Conservation (phyloP, 805 yeast species). For the Priceomyces carsonii region DNA sequence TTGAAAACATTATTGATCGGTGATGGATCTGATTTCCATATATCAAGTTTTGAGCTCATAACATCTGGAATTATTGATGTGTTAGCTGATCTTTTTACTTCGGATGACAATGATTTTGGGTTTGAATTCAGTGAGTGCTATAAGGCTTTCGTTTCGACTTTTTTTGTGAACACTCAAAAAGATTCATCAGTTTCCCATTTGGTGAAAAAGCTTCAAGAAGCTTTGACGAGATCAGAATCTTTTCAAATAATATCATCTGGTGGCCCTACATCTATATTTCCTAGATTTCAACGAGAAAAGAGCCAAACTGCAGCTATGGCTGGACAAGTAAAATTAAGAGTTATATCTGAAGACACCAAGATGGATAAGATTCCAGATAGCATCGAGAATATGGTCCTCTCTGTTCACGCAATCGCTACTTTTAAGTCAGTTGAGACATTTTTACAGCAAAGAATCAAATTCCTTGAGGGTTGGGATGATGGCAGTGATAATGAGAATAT, state of each 20-base stretch:
- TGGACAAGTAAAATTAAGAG: conserved; percentile 63
- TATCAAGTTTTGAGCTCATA: conserved; percentile 76
- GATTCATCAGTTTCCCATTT: conserved; percentile 42
- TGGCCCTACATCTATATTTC: conserved; percentile 9
- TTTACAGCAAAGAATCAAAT: conserved; percentile 40
- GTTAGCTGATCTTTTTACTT: conserved; percentile 36
- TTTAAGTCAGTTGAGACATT: conserved; percentile 53
- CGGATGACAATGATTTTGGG: conserved; percentile 17
- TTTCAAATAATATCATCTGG: conserved; percentile 64
- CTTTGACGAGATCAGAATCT: conserved; percentile 70
- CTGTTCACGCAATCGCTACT: conserved; percentile 63
- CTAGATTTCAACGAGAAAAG: conserved; percentile 13
- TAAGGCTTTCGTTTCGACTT: conserved; percentile 45
- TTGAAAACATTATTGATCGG: conserved; percentile 18
- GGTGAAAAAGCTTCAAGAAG: conserved; percentile 66
- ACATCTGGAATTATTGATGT: conserved; percentile 62
- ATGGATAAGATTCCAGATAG: conserved; percentile 19
- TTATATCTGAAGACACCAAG: conserved; percentile 27
- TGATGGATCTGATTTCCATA: conserved; percentile 12
- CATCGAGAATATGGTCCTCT: conserved; percentile 37
- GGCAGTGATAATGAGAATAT: conserved; percentile 12
- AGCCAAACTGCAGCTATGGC: conserved; percentile 63
- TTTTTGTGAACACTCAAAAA: conserved; percentile 23
- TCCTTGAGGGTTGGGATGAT: conserved; percentile 24
- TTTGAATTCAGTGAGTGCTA: conserved; percentile 34